phyloP scores from a whole-genome alignment of 306 rosid species.

The Quillaja saponaria region DNA sequence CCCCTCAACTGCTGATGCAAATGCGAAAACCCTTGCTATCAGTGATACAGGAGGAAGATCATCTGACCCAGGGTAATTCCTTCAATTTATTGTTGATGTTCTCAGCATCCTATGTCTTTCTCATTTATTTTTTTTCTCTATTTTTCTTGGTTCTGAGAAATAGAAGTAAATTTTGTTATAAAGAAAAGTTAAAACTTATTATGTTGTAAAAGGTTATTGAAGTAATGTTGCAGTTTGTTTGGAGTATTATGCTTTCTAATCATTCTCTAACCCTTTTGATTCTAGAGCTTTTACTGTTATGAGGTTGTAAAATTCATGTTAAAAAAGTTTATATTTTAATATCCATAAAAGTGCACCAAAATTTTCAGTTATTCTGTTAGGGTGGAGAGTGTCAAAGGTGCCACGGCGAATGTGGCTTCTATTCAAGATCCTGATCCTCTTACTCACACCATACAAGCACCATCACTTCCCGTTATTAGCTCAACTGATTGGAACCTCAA shows the following conservation, averaged over 20 bases:
- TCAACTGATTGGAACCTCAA: slow-evolving; percentile 51
- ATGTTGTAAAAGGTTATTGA: not conserved
- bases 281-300: slow-evolving; percentile 12
- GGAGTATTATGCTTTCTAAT: not conserved
- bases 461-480: slow-evolving; percentile 45
- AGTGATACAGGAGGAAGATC: slow-evolving; percentile 41
- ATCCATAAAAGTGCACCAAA: slow-evolving; percentile 3
- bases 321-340: slow-evolving; percentile 20
- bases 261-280: slow-evolving; percentile 16
- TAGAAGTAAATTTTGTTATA: no score
- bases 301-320: slow-evolving; percentile 23
- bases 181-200: no score
- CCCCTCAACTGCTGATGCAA: slow-evolving; percentile 37
- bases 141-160: no score
- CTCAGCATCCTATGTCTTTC: no score
- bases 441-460: slow-evolving; percentile 33
- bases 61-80: slow-evolving; percentile 50
- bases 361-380: slow-evolving; percentile 42
- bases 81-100: not conserved
- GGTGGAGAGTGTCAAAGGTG: slow-evolving; percentile 42
- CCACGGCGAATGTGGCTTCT: slow-evolving; percentile 23
- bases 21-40: slow-evolving; percentile 28
- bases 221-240: not conserved
- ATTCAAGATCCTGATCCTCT: slow-evolving; percentile 48
- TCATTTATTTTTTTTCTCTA: not conserved